A percentile compares a stretch with the other conserved stretches of the same genome.
Evolutionary conservation across 768 basidiomycete species (phyloP).

Genomic region (Macrolepiota fuliginosa): DNA sequence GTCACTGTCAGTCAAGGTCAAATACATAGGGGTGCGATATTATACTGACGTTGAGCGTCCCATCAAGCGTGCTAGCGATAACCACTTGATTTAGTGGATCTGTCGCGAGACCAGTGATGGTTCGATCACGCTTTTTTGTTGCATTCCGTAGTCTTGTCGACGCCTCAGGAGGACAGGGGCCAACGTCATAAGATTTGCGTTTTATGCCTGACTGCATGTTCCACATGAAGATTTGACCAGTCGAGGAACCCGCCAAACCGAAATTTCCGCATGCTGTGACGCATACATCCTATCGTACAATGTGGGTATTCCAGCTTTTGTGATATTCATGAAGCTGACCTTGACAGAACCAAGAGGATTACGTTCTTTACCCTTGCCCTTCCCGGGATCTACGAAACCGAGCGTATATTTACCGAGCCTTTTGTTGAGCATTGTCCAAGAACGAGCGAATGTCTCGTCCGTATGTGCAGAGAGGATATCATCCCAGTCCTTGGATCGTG

Average conservation of each 20-base stretch:
- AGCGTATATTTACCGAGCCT: slow-evolving; percentile 75
- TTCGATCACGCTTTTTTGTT: slow-evolving; percentile 44
- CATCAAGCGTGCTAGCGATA: slow-evolving; percentile 85
- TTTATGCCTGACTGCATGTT: slow-evolving; percentile 95
- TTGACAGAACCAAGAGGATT: slow-evolving; percentile 61
- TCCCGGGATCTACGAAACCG: slow-evolving; percentile 49
- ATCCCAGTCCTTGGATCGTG: slow-evolving; percentile 94
- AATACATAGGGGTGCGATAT: not conserved
- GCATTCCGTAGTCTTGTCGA: slow-evolving; percentile 37
- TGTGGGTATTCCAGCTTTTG: not conserved
- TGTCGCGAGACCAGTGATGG: slow-evolving; percentile 79
- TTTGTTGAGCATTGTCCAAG: slow-evolving; percentile 87
- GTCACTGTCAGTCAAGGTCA: slow-evolving; percentile 1
- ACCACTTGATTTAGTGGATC: slow-evolving; percentile 83
- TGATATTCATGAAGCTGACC: slow-evolving; percentile 36
- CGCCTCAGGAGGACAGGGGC: slow-evolving; percentile 57
- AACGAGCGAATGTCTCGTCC: slow-evolving; percentile 78
- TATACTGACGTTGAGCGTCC: slow-evolving; percentile 76
- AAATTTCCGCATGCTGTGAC: slow-evolving; percentile 97
- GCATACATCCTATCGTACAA: slow-evolving; percentile 61
- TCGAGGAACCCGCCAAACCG: slow-evolving; percentile 80
- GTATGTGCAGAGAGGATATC: slow-evolving; percentile 90
- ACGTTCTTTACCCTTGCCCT: slow-evolving; percentile 46
- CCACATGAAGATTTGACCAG: slow-evolving; percentile 84
- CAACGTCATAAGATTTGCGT: slow-evolving; percentile 74